Conservation (phyloP, 1,284 basidiomycete genomes). For the Ganoderma leucocontextum region DNA sequence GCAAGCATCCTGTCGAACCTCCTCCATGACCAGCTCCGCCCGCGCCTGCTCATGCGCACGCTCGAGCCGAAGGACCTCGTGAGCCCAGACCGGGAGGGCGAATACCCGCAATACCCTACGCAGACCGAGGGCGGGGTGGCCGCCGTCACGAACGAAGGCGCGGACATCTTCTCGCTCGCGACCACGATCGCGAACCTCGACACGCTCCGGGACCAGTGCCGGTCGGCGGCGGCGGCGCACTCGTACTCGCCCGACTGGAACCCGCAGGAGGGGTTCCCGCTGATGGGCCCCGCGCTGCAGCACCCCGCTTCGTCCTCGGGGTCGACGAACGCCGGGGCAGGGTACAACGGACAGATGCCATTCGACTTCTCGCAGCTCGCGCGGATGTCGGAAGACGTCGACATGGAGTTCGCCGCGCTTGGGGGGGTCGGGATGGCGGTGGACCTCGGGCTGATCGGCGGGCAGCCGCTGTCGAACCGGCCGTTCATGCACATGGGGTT, state of each 20-base stretch:
- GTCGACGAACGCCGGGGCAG: constrained; percentile 3
- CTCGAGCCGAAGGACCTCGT: constrained; percentile 38
- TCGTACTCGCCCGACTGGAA: constrained; percentile 27
- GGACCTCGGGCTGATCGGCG: constrained; percentile 35
- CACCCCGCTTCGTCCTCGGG: constrained; percentile 2
- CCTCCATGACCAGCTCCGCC: constrained; percentile 43
- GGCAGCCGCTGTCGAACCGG: constrained; percentile 35
- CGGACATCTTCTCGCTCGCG: constrained; percentile 28
- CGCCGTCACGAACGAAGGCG: constrained; percentile 20
- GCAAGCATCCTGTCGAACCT: constrained; percentile 50
- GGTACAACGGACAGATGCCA: constrained; percentile 9
- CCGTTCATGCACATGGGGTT: constrained; percentile 35
- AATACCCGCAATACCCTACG: constrained; percentile 6
- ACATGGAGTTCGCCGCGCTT: constrained; percentile 37
- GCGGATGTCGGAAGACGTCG: constrained; percentile 28
- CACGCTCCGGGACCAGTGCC: constrained; percentile 33
- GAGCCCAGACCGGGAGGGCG: constrained; percentile 13
- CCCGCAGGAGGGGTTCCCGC: constrained; percentile 19
- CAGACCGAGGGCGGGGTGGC: constrained; percentile 10
- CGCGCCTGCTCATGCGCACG: constrained; percentile 40
- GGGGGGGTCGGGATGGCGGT: constrained; percentile 35
- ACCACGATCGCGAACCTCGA: constrained; percentile 32
- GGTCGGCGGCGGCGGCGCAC: constrained; percentile 19
- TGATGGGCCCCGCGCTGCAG: constrained; percentile 6
- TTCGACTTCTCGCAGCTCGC: constrained; percentile 11